Base-by-base conservation (phyloP, 192 early-diverging fungal genomes). In the Thamnidium elegans region DNA sequence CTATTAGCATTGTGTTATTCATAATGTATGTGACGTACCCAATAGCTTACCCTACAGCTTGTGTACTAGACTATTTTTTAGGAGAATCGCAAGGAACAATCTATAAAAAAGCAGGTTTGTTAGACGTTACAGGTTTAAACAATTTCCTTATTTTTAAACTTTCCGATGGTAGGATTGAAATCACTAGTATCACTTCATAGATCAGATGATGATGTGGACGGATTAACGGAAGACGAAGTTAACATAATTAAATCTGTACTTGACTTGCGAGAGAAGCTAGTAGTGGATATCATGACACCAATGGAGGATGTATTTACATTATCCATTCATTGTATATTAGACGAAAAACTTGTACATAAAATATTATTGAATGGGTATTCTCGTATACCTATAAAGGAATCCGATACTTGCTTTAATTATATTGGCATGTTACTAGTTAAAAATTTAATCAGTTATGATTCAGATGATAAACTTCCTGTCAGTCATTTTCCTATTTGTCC, bases 81-180 rank as follows among this genome's bases (percentile, higher is more conserved):
- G 97, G 97, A 3, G 85, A 92, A 43, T 85, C 88, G 50, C 89
- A 93, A 58, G 94, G 95, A 55, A 90, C 89, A 15, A 87, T 92
- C n/a, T 98, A 96, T 70, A 84, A 89, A 44, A 85, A 86, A 61
- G 81, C 87, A 32, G 80, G 80, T 79, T 72, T 62, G 53, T 36
- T 7, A 36, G 34, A 7, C 34, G 7, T 36, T 36, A 36, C 3
- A 36, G 7, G 34, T 4, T 36, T 36, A 4, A 36, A 36, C 34
- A 36, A 4, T 36, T 36, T n/a, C n/a, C n/a, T n/a, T n/a, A n/a
- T n/a, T n/a, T n/a, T n/a, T n/a, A n/a, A n/a, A n/a, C n/a, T n/a
- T n/a, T n/a, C n/a, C n/a, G n/a, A n/a, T n/a, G n/a, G n/a, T 69
- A 63, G 88, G 89, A 61, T 79, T 93, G 7, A 91, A 90, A 69